These are phyloP conservation scores for Dentipellis sp. DNA, from an alignment of 768 basidiomycete species.

Conservation along the genomic window DNA sequence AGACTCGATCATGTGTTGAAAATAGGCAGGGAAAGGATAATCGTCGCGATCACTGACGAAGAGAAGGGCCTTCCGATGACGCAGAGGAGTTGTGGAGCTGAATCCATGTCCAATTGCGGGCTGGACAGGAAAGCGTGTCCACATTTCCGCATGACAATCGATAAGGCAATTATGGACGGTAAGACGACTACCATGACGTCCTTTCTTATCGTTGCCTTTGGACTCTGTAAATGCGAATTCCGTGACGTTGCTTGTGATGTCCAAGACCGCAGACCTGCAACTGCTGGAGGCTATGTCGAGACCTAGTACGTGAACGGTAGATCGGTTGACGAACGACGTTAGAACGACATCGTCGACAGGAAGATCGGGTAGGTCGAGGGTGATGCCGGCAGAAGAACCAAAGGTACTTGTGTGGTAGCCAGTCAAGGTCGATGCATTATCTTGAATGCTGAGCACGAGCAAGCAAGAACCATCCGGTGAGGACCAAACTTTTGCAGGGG, in stretches of 20 bases:
- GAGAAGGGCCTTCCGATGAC: constrained; percentile 27
- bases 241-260: constrained; percentile 46
- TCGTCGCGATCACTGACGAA: constrained; percentile 35
- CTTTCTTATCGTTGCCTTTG: constrained; percentile 21
- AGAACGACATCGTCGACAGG: constrained; percentile 19
- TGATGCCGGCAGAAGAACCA: constrained; percentile 39
- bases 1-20: constrained; percentile 30
- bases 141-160: constrained; percentile 46
- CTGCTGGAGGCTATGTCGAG: constrained; percentile 25
- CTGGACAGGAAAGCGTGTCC: constrained; percentile 52
- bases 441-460: constrained; percentile 22
- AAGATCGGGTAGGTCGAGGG: constrained; percentile 23
- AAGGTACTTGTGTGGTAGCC: constrained; percentile 52
- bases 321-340: constrained; percentile 37
- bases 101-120: constrained; percentile 43
- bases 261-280: constrained; percentile 35
- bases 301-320: constrained; percentile 32
- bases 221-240: constrained; percentile 44
- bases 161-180: constrained; percentile 41
- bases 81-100: constrained; percentile 24
- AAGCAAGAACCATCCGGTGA: constrained; percentile 51
- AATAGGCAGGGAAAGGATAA: constrained; percentile 31
- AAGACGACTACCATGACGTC: constrained; percentile 8
- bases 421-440: constrained; percentile 16
- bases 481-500: constrained; percentile 30